phyloP scores from a whole-genome alignment of 768 basidiomycete species.

The Serendipita sp. region DNA sequence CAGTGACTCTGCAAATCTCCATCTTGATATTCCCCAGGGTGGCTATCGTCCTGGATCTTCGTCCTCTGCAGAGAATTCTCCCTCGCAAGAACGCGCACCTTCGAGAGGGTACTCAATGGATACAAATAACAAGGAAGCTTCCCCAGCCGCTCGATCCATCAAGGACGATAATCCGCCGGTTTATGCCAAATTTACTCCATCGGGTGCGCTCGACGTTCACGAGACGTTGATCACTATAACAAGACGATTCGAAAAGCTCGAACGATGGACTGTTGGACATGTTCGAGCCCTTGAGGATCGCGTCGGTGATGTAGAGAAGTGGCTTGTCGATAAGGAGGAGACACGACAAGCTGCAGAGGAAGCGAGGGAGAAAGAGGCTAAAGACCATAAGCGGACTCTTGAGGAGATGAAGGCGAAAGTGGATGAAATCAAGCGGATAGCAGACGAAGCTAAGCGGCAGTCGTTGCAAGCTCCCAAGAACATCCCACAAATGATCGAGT shows the following conservation, averaged over 20 bases:
- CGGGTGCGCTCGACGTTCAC: slow-evolving; percentile 60
- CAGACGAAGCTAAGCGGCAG: not conserved
- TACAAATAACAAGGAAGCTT: too few species aligned
- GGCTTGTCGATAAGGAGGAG: slow-evolving; percentile 74
- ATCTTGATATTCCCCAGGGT: slow-evolving; percentile 21
- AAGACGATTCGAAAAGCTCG: slow-evolving; percentile 73
- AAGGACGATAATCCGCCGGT: slow-evolving; percentile 42
- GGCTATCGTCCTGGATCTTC: not conserved
- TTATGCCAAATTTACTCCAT: slow-evolving; percentile 59
- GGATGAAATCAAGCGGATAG: slow-evolving; percentile 47
- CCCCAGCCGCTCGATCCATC: not conserved
- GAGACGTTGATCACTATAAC: slow-evolving; percentile 61
- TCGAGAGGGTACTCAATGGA: not conserved
- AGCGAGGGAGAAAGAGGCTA: slow-evolving; percentile 14
- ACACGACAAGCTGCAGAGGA: slow-evolving; percentile 17
- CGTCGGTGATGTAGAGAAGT: slow-evolving; percentile 83
- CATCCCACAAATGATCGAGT: not conserved
- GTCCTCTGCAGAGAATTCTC: not conserved
- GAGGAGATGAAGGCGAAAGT: slow-evolving; percentile 49
- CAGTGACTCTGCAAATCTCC: slow-evolving; percentile 42
- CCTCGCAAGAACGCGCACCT: not conserved
- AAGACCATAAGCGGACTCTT: slow-evolving; percentile 26
- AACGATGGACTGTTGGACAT: slow-evolving; percentile 80
- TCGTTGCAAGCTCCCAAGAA: not conserved
- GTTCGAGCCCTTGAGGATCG: slow-evolving; percentile 84